Percentiles rank a stretch among this genome's conserved stretches.
Conservation (phyloP, 2,329 filamentous ascomycete genomes). For the Cytospora piceicola region DNA sequence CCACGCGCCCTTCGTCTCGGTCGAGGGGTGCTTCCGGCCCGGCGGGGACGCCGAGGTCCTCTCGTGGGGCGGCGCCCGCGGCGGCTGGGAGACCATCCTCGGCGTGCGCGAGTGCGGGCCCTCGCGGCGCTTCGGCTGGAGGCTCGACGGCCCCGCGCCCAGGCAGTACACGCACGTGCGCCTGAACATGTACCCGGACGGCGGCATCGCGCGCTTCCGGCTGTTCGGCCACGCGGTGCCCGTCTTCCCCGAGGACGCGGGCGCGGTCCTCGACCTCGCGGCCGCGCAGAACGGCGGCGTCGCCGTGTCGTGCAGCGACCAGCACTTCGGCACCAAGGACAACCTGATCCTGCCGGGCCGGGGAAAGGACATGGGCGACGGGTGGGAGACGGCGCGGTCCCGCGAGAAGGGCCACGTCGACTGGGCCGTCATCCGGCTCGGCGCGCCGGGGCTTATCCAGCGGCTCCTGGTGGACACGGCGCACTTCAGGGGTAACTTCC, state of each 20-base stretch:
- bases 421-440: slow-evolving; percentile 79
- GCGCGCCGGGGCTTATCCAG: slow-evolving; percentile 66
- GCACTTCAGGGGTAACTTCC: slow-evolving; percentile 83
- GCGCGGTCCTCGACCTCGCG: slow-evolving; percentile 73
- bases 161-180: slow-evolving; percentile 76
- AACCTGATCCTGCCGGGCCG: slow-evolving; percentile 79
- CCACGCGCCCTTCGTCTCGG: slow-evolving; percentile 77
- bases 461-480: slow-evolving; percentile 78
- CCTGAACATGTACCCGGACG: slow-evolving; percentile 84
- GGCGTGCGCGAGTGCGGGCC: slow-evolving; percentile 73
- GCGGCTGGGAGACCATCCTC: slow-evolving; percentile 74
- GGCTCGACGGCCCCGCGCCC: slow-evolving; percentile 57
- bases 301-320: slow-evolving; percentile 75
- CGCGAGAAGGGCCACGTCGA: slow-evolving; percentile 73
- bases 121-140: slow-evolving; percentile 74
- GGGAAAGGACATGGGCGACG: slow-evolving; percentile 84
- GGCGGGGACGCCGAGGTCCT: slow-evolving; percentile 65
- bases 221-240: slow-evolving; percentile 77
- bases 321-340: slow-evolving; percentile 82
- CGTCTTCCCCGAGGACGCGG: slow-evolving; percentile 69
- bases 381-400: slow-evolving; percentile 82
- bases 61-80: slow-evolving; percentile 61
- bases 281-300: slow-evolving; percentile 80
- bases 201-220: slow-evolving; percentile 79
- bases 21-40: slow-evolving; percentile 73